Conservation (phyloP, 1,284 basidiomycete genomes). For the Wallemia ichthyophaga region DNA sequence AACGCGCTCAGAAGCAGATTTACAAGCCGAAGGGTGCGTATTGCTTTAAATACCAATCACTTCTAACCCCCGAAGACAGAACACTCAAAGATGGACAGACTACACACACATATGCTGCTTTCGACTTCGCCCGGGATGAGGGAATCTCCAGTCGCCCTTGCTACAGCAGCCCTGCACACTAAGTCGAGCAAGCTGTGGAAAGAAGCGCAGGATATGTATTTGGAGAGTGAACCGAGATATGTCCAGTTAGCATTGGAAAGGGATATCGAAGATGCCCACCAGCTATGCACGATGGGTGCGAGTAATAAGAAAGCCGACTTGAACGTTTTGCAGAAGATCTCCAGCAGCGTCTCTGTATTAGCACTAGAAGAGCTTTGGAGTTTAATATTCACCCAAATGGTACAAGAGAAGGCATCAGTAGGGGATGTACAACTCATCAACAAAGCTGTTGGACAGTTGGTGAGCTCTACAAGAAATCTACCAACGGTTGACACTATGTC, state of each 20-base stretch:
- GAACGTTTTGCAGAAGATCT: neutral
- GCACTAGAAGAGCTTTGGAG: neutral
- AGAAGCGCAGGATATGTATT: neutral
- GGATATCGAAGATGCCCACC: neutral
- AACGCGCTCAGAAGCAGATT: neutral
- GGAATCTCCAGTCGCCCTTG: neutral
- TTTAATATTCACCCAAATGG: neutral
- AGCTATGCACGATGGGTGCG: neutral
- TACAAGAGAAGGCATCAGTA: neutral
- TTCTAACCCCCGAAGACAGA: neutral
- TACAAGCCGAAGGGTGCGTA: neutral
- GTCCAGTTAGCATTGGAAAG: neutral
- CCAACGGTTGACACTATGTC: neutral
- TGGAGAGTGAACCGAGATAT: neutral
- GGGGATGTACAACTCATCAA: neutral
- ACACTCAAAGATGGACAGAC: neutral
- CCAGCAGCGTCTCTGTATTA: neutral
- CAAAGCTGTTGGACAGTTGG: neutral
- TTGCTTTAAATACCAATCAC: neutral
- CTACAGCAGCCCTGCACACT: neutral
- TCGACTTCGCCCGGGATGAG: neutral
- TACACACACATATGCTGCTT: neutral
- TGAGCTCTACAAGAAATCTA: neutral
- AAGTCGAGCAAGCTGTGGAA: neutral
- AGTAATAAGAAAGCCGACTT: neutral